Evolutionary conservation across 495 filamentous ascomycete species (phyloP).

Genomic region (Aspergillus carlsbadensis): DNA sequence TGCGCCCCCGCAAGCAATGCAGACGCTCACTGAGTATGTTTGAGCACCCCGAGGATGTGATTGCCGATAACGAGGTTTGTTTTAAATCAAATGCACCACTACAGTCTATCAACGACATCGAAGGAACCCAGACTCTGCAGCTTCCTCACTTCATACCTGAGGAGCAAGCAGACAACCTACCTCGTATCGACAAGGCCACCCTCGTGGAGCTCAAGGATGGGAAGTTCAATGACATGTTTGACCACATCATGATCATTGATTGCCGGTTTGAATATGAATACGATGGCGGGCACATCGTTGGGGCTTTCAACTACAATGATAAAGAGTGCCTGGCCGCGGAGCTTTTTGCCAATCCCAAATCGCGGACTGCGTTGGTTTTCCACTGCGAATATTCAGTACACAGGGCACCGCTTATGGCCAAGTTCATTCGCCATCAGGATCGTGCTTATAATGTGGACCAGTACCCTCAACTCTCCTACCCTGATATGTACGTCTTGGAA

Average conservation of each 20-base stretch:
- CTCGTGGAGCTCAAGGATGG: slow-evolving; percentile 85
- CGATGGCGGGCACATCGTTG: slow-evolving; percentile 90
- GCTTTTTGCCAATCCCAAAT: slow-evolving; percentile 68
- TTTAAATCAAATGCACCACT: slow-evolving; percentile 54
- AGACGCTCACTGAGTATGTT: slow-evolving; percentile 96
- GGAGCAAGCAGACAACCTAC: slow-evolving; percentile 78
- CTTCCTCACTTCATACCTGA: slow-evolving; percentile 84
- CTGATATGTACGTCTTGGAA: slow-evolving; percentile 94
- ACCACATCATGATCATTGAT: slow-evolving; percentile 82
- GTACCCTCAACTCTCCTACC: slow-evolving; percentile 88
- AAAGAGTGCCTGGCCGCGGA: slow-evolving; percentile 79
- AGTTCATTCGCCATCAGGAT: slow-evolving; percentile 81
- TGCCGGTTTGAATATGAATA: slow-evolving; percentile 99
- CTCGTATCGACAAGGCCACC: slow-evolving; percentile 78
- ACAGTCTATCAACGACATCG: slow-evolving; percentile 74
- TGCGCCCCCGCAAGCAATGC: slow-evolving; percentile 82
- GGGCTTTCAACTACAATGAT: slow-evolving; percentile 92
- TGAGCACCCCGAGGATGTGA: slow-evolving; percentile 83
- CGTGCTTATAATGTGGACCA: slow-evolving; percentile 74
- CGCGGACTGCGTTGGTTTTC: slow-evolving; percentile 79
- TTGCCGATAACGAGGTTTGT: slow-evolving; percentile 64
- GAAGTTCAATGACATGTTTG: slow-evolving; percentile 70
- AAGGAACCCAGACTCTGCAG: slow-evolving; percentile 64
- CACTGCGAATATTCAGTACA: slow-evolving; percentile 99
- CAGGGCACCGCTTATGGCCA: slow-evolving; percentile 88